These are phyloP conservation scores for Physaria fendleri DNA, from an alignment of 345 rosid genomes.

Conservation along the genomic window DNA sequence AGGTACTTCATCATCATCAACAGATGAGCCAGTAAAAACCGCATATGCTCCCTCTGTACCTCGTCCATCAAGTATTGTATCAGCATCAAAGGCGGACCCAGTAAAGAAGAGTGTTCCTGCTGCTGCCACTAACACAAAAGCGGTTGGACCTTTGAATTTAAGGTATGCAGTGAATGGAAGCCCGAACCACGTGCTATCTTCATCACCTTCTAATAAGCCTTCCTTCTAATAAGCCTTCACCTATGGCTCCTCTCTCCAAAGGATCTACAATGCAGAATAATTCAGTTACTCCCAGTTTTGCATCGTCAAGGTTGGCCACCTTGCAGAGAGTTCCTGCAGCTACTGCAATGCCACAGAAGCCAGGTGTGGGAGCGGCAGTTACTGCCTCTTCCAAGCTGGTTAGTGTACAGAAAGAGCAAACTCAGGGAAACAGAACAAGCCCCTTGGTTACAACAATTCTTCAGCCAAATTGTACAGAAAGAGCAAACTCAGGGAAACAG, in stretches of 20 bases:
- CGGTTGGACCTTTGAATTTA: slow-evolving; percentile 29
- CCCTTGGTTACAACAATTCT: slow-evolving; percentile 7
- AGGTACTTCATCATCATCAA: background rate
- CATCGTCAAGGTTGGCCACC: slow-evolving; percentile 19
- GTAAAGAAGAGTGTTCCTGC: slow-evolving; percentile 18
- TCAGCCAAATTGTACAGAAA: background rate
- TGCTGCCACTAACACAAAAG: slow-evolving; percentile 22
- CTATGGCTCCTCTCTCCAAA: slow-evolving; percentile 32
- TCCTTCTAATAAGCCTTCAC: slow-evolving; percentile 24
- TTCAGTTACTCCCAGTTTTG: slow-evolving; percentile 26
- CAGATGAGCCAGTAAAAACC: background rate
- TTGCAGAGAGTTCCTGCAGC: slow-evolving; percentile 28
- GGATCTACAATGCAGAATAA: slow-evolving; percentile 33
- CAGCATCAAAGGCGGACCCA: slow-evolving; percentile 22
- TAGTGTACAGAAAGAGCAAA: slow-evolving; percentile 24
- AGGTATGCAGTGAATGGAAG: slow-evolving; percentile 33
- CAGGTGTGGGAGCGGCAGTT: slow-evolving; percentile 24
- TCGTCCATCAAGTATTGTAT: slow-evolving; percentile 24
- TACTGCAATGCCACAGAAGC: slow-evolving; percentile 14
- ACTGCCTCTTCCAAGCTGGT: slow-evolving; percentile 17
- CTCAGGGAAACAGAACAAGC: slow-evolving; percentile 25
- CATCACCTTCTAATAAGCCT: slow-evolving; percentile 26
- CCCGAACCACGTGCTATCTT: slow-evolving; percentile 23
- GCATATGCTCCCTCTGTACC: slow-evolving; percentile 34
- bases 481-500: slow-evolving; percentile 19